Evolutionary conservation across 2,329 filamentous ascomycete species (phyloP), one percentile per base, ranked within the genome.

Genomic region (Colletotrichum chrysophilum): DNA sequence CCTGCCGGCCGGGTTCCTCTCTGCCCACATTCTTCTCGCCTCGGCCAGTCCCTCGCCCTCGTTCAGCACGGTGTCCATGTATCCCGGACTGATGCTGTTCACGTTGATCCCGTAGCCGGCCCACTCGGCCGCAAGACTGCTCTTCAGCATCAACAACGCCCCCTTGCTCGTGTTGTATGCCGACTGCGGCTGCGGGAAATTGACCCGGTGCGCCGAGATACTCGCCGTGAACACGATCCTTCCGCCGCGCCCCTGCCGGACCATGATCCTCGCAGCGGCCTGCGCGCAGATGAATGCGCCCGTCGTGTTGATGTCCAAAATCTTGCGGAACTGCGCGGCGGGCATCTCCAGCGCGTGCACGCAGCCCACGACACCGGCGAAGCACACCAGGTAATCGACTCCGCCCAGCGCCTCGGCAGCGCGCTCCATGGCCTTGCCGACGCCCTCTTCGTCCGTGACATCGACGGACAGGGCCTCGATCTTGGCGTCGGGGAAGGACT

Each of bases 31-130:
- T 34, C 84, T 84, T 73, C 90, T 86, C 48, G 88, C 88, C 48
- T 86, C 86, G 13, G 87, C 87, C 62, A 94, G 81, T 1, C 90
- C 90, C 9, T 89, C 88, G 0, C 93, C 92, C 75, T 92, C 92
- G 79, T 95, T 96, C 64, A 96, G 83, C 14, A 94, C 90, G 0
- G 93, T 95, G 79, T 95, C 93, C 91, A 95, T 95, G 79, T 96
- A 96, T 1, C 94, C 94, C 0, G 94, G 94, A 52, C 89, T 92
- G 60, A 96, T 88, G 21, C 88, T 91, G 79, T 96, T 96, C 7
- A 94, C 92, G 4, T 93, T 85, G 76, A 96, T 94, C 0, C 94
- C 94, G 80, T 93, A 89, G 2, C 86, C 84, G 1, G 92, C 92
- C 94, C 94, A 96, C 83, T 96, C 94, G 0, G 92, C 93, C 1